Conservation (phyloP, 176 grass and related monocot species). For the Triticum urartu region DNA sequence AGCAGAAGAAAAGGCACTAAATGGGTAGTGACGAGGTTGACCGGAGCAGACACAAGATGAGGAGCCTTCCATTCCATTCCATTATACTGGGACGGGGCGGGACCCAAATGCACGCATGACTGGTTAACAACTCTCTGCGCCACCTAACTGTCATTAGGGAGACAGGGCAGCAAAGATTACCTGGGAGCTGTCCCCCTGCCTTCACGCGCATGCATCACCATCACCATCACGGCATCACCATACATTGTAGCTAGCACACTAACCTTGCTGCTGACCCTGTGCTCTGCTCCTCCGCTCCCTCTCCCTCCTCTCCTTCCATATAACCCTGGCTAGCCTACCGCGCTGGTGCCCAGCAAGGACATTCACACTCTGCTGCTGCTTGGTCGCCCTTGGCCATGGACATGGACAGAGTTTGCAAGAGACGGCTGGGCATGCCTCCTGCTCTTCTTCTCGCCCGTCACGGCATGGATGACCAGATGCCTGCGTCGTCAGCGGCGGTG, state of each 20-base stretch:
- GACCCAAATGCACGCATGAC: neutral
- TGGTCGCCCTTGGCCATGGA: constrained; percentile 18
- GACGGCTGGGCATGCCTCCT: neutral
- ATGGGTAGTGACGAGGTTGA: too few species aligned
- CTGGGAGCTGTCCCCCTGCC: too few species aligned
- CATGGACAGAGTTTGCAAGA: constrained; percentile 20
- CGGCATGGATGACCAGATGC: neutral
- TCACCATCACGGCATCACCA: too few species aligned
- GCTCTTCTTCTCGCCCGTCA: neutral
- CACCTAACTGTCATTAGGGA: too few species aligned
- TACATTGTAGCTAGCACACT: too few species aligned
- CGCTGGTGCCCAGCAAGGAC: neutral
- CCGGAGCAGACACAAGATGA: neutral
- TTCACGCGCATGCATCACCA: too few species aligned
- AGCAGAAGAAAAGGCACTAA: too few species aligned
- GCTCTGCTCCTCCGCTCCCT: neutral
- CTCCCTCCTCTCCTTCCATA: neutral
- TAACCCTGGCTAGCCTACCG: neutral
- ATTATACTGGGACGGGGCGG: neutral
- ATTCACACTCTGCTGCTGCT: too few species aligned
- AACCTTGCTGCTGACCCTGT: neutral
- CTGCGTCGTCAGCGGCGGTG: neutral
- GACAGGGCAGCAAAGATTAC: too few species aligned
- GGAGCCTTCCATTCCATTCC: neutral
- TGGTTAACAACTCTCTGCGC: neutral